A percentile compares a stretch with the other conserved stretches of the same genome.
Conservation (phyloP, 1,139 yeast species). For the Diutina rugosa region DNA sequence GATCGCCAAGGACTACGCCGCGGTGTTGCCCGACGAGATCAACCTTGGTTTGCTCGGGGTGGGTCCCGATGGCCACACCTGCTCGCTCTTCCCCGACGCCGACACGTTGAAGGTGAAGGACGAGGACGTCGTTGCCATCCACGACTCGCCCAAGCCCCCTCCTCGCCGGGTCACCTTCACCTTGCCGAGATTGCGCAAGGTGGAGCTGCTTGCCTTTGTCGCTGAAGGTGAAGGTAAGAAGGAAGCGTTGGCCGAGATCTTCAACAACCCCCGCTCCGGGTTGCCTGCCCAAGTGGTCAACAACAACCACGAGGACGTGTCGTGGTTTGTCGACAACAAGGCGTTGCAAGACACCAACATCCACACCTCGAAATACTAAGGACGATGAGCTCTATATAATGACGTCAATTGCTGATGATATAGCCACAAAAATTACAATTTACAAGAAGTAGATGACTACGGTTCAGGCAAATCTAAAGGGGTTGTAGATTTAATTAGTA, state of each 20-base stretch:
- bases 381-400: background rate
- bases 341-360: constrained; percentile 21
- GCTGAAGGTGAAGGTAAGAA: constrained; percentile 87
- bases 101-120: constrained; percentile 27
- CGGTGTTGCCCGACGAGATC: constrained; percentile 29
- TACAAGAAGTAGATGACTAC: too few species aligned
- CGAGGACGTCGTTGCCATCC: constrained; percentile 27
- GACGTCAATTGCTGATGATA: too few species aligned
- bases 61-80: constrained; percentile 76
- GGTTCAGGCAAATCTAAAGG: background rate
- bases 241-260: constrained; percentile 56
- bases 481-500: background rate
- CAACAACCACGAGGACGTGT: constrained; percentile 33
- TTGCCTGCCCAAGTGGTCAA: constrained; percentile 74
- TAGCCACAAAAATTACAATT: too few species aligned
- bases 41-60: constrained; percentile 60
- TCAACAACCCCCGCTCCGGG: constrained; percentile 33
- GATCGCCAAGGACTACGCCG: background rate
- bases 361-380: background rate
- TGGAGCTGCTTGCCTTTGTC: constrained; percentile 58
- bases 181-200: constrained; percentile 45
- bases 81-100: constrained; percentile 61
- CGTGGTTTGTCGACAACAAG: constrained; percentile 72
- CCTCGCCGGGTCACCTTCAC: constrained; percentile 67
- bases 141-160: constrained; percentile 68